Conservation (phyloP, 139 green algal genomes). For the Desmodesmus armatus region DNA sequence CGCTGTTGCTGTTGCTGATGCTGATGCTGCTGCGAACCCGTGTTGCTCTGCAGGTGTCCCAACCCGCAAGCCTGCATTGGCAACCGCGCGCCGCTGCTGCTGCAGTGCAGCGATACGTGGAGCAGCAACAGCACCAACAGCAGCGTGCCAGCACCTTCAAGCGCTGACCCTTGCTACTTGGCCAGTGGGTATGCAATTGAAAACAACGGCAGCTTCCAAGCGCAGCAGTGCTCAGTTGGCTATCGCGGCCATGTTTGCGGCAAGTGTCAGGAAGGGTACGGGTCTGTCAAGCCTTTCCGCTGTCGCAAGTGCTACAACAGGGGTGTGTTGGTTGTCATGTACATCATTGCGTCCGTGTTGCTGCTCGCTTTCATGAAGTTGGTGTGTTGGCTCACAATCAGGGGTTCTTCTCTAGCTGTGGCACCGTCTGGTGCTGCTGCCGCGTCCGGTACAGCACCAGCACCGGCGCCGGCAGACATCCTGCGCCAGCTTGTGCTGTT, state of each 20-base stretch:
- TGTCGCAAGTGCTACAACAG: not conserved
- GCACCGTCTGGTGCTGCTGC: too few relatives aligned
- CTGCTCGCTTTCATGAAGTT: conserved; percentile 13
- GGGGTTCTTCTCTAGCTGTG: not conserved
- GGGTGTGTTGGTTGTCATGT: not conserved
- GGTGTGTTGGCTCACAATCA: not conserved
- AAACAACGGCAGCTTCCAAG: too few relatives aligned
- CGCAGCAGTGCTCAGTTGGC: not conserved
- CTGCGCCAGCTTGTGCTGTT: not conserved
- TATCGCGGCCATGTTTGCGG: not conserved
- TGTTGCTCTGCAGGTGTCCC: conserved; percentile 1
- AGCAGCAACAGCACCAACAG: not conserved
- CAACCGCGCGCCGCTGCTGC: not conserved
- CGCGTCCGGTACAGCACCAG: not conserved
- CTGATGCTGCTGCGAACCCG: not conserved
- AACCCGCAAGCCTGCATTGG: not conserved
- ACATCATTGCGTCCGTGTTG: not conserved
- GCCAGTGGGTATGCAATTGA: too few relatives aligned
- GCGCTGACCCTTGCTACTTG: too few relatives aligned
- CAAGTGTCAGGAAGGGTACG: not conserved
- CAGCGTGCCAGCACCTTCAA: too few relatives aligned
- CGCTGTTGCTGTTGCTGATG: not conserved
- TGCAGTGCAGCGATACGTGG: not conserved
- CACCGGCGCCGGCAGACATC: not conserved
- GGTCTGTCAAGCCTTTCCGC: not conserved